Evolutionary conservation across 225 moss, liverwort and hornwort genomes (phyloP).

Genomic region (Polytrichum formosum): DNA sequence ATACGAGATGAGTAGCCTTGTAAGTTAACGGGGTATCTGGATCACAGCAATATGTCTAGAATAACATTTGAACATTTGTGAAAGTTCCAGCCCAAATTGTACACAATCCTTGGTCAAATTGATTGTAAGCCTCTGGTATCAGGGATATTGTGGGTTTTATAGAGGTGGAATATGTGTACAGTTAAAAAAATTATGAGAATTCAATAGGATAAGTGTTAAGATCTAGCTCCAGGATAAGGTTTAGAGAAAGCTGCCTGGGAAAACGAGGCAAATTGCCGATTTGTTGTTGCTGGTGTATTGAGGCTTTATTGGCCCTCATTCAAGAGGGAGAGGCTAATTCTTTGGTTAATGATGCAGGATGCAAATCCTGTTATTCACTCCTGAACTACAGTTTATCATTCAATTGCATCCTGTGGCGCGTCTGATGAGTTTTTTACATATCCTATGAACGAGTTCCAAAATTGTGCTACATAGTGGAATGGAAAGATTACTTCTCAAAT

Average conservation of each 20-base stretch:
- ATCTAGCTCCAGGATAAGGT: constrained; percentile 11
- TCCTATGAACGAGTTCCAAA: not conserved
- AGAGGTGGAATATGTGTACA: constrained; percentile 7
- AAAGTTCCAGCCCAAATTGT: constrained; percentile 6
- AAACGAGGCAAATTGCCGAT: constrained; percentile 9
- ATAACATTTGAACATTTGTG: constrained; percentile 4
- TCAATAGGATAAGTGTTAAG: constrained; percentile 10
- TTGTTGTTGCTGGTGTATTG: constrained; percentile 15
- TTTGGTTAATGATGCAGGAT: constrained; percentile 29
- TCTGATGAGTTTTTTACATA: not conserved
- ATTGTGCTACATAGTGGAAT: too few species aligned
- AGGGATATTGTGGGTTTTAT: constrained; percentile 17
- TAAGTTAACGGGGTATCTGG: constrained; percentile 10
- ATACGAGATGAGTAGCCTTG: not conserved
- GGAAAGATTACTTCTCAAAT: too few species aligned
- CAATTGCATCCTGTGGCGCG: not conserved
- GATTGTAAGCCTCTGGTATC: constrained; percentile 6
- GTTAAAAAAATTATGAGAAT: constrained; percentile 6
- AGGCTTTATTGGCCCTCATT: constrained; percentile 19
- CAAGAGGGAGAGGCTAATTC: constrained; percentile 40
- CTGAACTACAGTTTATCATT: not conserved
- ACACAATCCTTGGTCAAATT: constrained; percentile 2
- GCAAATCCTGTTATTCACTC: not conserved
- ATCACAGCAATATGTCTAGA: constrained; percentile 15
- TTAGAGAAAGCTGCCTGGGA: constrained; percentile 20